These are phyloP conservation scores for Gremmenia infestans DNA, from an alignment of 2,329 filamentous ascomycete species.

Conservation along the genomic window DNA sequence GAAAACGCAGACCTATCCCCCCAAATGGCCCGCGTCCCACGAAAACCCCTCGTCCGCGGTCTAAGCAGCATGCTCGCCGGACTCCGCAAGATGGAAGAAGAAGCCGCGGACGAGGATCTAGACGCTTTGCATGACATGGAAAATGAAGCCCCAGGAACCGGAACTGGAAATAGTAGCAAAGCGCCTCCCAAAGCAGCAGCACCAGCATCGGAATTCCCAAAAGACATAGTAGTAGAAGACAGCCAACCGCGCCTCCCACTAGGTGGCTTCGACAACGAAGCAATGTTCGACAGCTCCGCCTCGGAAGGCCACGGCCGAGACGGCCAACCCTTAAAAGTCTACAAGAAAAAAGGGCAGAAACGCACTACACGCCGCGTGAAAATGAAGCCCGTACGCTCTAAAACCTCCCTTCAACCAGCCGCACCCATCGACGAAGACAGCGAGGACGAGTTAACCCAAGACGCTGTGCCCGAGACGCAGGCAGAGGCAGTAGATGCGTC, in stretches of 20 bases:
- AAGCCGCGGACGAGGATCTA: slow-evolving; percentile 65
- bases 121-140: slow-evolving; percentile 72
- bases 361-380: slow-evolving; percentile 66
- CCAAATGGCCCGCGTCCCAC: slow-evolving; percentile 44
- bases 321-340: slow-evolving; percentile 56
- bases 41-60: slow-evolving; percentile 60
- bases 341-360: slow-evolving; percentile 83
- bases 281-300: slow-evolving; percentile 48
- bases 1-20: slow-evolving; percentile 51
- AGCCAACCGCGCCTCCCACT: slow-evolving; percentile 40
- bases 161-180: not conserved
- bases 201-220: slow-evolving; percentile 20
- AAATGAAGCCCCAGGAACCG: slow-evolving; percentile 33
- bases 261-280: slow-evolving; percentile 61
- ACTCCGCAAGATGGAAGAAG: slow-evolving; percentile 65
- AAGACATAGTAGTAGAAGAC: slow-evolving; percentile 41
- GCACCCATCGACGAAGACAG: slow-evolving; percentile 32
- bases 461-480: slow-evolving; percentile 24
- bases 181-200: slow-evolving; percentile 18
- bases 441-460: slow-evolving; percentile 34
- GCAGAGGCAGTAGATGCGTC: not conserved
- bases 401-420: slow-evolving; percentile 39
- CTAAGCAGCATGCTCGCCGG: slow-evolving; percentile 70
- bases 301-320: slow-evolving; percentile 45
- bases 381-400: slow-evolving; percentile 50